These are phyloP conservation scores for Fusarium sp. DNA, from an alignment of 2,329 filamentous ascomycete species.

Conservation along the genomic window DNA sequence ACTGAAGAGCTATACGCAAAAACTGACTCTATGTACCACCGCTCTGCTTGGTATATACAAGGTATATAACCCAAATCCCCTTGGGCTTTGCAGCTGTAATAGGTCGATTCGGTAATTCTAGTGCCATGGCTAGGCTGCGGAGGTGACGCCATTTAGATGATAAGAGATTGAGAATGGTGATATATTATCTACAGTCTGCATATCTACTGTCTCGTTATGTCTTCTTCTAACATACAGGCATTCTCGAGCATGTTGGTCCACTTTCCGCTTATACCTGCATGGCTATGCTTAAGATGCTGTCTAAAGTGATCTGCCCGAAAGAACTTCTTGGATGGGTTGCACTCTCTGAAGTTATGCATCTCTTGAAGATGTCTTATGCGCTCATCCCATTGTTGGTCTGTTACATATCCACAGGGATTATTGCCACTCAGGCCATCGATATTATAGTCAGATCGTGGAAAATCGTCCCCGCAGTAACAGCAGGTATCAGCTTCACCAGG, in stretches of 20 bases:
- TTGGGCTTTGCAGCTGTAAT: no score
- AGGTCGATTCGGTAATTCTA: no score
- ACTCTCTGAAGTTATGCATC: slow-evolving; percentile 95
- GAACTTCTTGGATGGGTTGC: slow-evolving; percentile 98
- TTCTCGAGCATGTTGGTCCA: slow-evolving; percentile 99
- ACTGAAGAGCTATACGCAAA: no score
- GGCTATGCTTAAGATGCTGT: slow-evolving; percentile 77
- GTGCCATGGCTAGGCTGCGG: no score
- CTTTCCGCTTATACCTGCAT: slow-evolving; percentile 93
- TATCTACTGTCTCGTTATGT: no score
- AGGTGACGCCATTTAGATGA: no score
- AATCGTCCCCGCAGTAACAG: slow-evolving; percentile 95
- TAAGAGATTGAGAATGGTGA: no score
- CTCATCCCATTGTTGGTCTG: slow-evolving; percentile 85
- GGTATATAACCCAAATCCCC: no score
- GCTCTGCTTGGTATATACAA: no score
- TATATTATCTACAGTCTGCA: no score
- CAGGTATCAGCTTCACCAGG: slow-evolving; percentile 79
- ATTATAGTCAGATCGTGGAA: slow-evolving; percentile 62
- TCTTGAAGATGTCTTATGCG: slow-evolving; percentile 87
- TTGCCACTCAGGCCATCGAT: slow-evolving; percentile 45
- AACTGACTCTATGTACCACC: no score
- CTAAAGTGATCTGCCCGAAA: no score
- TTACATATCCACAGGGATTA: slow-evolving; percentile 58
- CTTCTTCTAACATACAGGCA: slow-evolving; percentile 84